Percentiles rank a stretch among this genome's conserved stretches.
Evolutionary conservation across 495 filamentous ascomycete species (phyloP).

Genomic region (Podospora fimiseda): DNA sequence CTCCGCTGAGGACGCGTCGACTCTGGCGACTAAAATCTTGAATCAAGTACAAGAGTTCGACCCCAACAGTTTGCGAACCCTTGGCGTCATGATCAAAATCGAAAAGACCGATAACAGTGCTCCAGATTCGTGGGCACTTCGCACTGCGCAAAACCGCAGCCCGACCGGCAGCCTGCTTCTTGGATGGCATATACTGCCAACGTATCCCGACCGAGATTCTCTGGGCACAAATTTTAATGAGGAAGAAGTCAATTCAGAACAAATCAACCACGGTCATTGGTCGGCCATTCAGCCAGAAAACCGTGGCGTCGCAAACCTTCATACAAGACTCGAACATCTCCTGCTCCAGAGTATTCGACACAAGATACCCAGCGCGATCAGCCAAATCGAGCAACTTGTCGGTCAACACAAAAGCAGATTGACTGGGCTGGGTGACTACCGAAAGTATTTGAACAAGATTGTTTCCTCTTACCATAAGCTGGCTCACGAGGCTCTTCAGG

Average conservation of each 20-base stretch:
- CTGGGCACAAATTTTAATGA: constrained; percentile 24
- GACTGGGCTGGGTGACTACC: background rate
- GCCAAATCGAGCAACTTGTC: background rate
- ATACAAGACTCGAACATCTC: constrained; percentile 26
- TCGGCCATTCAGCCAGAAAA: constrained; percentile 17
- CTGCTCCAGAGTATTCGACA: constrained; percentile 25
- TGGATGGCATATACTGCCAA: constrained; percentile 63
- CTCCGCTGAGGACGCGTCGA: constrained; percentile 44
- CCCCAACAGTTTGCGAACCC: constrained; percentile 40
- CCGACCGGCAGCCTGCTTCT: constrained; percentile 13
- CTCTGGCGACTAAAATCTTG: constrained; percentile 47
- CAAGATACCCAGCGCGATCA: constrained; percentile 24
- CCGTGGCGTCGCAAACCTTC: constrained; percentile 25
- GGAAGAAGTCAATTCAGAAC: constrained; percentile 29
- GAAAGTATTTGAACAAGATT: background rate
- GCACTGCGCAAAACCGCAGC: constrained; percentile 14
- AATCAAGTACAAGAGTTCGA: constrained; percentile 38
- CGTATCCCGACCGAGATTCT: constrained; percentile 48
- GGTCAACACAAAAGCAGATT: background rate
- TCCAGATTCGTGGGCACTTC: constrained; percentile 7
- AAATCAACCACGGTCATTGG: constrained; percentile 38
- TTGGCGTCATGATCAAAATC: constrained; percentile 47
- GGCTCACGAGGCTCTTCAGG: background rate
- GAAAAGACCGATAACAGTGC: constrained; percentile 10
- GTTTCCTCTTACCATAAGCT: background rate